phyloP scores from a whole-genome alignment of 306 rosid genomes.

The Inga laurina region DNA sequence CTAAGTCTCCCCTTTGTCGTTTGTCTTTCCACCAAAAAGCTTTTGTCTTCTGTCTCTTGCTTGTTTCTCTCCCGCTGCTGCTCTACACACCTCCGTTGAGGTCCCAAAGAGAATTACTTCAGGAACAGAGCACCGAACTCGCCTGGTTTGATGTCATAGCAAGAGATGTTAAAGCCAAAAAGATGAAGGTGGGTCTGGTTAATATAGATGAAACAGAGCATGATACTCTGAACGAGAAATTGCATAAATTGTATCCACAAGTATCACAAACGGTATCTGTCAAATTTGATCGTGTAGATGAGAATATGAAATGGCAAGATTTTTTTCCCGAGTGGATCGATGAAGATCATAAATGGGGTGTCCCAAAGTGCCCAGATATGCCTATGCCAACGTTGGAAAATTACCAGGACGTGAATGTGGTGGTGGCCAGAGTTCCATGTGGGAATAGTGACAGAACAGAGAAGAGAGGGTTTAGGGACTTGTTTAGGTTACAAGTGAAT shows the following conservation, averaged over 20 bases:
- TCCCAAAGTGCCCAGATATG: slow-evolving; percentile 59
- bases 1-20: slow-evolving; percentile 24
- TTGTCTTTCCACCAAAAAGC: slow-evolving; percentile 24
- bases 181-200: slow-evolving; percentile 60
- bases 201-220: slow-evolving; percentile 30
- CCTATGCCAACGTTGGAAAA: slow-evolving; percentile 49
- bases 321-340: slow-evolving; percentile 75
- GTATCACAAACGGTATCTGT: slow-evolving; percentile 30
- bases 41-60: slow-evolving; percentile 32
- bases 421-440: slow-evolving; percentile 66
- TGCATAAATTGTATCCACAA: not conserved
- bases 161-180: slow-evolving; percentile 10
- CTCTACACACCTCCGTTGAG: slow-evolving; percentile 4
- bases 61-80: slow-evolving; percentile 27
- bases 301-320: slow-evolving; percentile 49
- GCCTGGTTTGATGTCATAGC: slow-evolving; percentile 46
- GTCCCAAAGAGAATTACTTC: not conserved
- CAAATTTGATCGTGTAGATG: slow-evolving; percentile 35
- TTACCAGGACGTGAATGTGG: slow-evolving; percentile 54
- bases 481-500: slow-evolving; percentile 71
- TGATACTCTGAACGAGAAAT: not conserved
- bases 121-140: not conserved
- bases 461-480: slow-evolving; percentile 52
- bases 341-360: slow-evolving; percentile 42
- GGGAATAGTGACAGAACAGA: slow-evolving; percentile 10